Evolutionary conservation across 2,329 filamentous ascomycete genomes (phyloP).

Genomic region (Fusarium sp.): DNA sequence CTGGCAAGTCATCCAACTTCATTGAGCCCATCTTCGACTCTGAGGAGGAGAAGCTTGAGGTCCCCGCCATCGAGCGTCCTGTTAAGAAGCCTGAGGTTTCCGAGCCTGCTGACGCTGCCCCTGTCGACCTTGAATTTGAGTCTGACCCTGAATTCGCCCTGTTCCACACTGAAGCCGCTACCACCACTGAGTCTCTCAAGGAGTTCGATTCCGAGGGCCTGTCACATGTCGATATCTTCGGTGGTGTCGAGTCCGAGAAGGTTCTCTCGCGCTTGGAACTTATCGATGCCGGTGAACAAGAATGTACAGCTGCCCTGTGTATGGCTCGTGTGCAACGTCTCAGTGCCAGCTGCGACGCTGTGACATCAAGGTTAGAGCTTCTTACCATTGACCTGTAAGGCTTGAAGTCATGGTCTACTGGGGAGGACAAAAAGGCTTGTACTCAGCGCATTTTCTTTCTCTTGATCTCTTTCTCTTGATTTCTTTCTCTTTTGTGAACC

Average conservation of each 20-base stretch:
- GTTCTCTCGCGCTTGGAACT: conserved; percentile 71
- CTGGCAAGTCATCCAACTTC: conserved; percentile 75
- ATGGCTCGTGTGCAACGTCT: conserved; percentile 65
- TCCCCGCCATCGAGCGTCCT: conserved; percentile 64
- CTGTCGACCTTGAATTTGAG: conserved; percentile 69
- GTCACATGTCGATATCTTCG: conserved; percentile 59
- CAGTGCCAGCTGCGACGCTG: conserved; percentile 53
- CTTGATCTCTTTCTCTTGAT: conserved; percentile 18
- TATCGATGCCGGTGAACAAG: conserved; percentile 68
- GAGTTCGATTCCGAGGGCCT: conserved; percentile 60
- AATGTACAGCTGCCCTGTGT: conserved; percentile 57
- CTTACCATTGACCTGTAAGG: conserved; percentile 53
- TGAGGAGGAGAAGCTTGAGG: conserved; percentile 68
- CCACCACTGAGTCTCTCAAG: conserved; percentile 45
- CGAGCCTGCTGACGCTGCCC: conserved; percentile 44
- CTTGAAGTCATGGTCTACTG: background rate
- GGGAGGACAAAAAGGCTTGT: conserved; percentile 33
- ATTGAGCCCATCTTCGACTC: conserved; percentile 59
- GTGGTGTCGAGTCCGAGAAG: conserved; percentile 73
- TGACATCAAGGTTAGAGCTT: conserved; percentile 55
- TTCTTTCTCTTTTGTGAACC: conserved; percentile 39
- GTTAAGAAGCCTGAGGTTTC: conserved; percentile 52
- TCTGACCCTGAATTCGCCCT: conserved; percentile 72
- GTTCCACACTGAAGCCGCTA: conserved; percentile 61
- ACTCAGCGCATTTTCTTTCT: conserved; percentile 41